Percentiles rank a stretch among this genome's conserved stretches.
Evolutionary conservation across 306 rosid species (phyloP).

Genomic region (Amphicarpaea edgeworthii): DNA sequence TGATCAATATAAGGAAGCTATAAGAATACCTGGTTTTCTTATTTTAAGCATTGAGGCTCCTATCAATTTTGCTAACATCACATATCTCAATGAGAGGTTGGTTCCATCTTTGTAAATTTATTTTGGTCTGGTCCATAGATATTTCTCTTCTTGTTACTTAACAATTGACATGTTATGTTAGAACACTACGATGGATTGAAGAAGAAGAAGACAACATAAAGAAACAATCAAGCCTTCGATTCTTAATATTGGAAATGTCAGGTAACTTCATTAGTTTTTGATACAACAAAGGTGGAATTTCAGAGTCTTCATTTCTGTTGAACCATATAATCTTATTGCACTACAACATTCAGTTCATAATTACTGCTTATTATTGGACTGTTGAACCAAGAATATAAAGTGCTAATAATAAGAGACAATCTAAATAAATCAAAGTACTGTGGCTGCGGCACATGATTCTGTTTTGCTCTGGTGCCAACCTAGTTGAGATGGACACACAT

Average conservation of each 20-base stretch:
- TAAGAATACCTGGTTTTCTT: constrained; percentile 75
- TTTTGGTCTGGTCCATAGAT: constrained; percentile 1
- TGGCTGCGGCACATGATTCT: too few relatives aligned
- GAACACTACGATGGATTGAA: constrained; percentile 91
- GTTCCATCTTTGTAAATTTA: constrained; percentile 27
- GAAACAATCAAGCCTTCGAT: constrained; percentile 57
- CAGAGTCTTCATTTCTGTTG: background rate
- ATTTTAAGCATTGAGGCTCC: constrained; percentile 93
- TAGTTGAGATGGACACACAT: too few relatives aligned
- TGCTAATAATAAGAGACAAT: background rate
- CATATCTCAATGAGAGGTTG: constrained; percentile 90
- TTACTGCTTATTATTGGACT: too few relatives aligned
- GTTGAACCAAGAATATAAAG: background rate
- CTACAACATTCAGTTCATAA: background rate
- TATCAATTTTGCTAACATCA: constrained; percentile 85
- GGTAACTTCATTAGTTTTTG: constrained; percentile 50
- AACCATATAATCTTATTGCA: background rate
- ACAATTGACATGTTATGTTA: constrained; percentile 38
- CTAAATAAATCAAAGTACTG: background rate
- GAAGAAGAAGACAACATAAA: constrained; percentile 59
- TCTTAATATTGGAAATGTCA: constrained; percentile 77
- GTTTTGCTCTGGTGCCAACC: too few relatives aligned
- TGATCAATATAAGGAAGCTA: constrained; percentile 84
- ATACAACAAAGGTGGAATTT: background rate
- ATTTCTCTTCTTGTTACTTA: constrained; percentile 11